Conservation (phyloP, 1,139 yeast species). For the Debaryomyces subglobosus region DNA sequence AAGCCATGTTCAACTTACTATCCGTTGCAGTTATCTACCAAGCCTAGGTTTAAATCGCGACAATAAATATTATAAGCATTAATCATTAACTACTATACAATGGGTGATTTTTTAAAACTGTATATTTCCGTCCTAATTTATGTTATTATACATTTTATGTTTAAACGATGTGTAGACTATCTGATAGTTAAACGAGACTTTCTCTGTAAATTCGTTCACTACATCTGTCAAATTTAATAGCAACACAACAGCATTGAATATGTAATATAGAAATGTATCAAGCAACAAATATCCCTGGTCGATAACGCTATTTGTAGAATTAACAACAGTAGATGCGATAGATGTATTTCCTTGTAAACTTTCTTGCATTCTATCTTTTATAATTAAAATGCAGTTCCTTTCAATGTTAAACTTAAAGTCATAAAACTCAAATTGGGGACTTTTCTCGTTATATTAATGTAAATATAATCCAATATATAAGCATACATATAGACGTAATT, state of each 20-base stretch:
- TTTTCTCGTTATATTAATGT: background rate
- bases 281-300: constrained; percentile 21
- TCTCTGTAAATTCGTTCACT: constrained; percentile 24
- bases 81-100: background rate
- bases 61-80: constrained; percentile 1
- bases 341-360: background rate
- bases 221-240: constrained; percentile 28
- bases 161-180: constrained; percentile 29
- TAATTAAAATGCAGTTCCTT: background rate
- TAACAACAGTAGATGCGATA: background rate
- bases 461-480: background rate
- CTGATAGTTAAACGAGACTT: constrained; percentile 24
- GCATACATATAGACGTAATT: background rate
- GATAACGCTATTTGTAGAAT: constrained; percentile 4
- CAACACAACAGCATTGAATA: constrained; percentile 31
- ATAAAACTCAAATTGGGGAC: background rate
- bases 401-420: background rate
- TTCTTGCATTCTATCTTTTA: background rate
- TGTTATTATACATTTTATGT: constrained; percentile 35
- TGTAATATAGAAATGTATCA: constrained; percentile 33
- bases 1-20: background rate
- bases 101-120: background rate
- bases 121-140: constrained; percentile 20
- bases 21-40: background rate
- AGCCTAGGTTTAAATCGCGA: background rate